phyloP scores from a whole-genome alignment of 176 grass and related monocot genomes.

The Typha latifolia region DNA sequence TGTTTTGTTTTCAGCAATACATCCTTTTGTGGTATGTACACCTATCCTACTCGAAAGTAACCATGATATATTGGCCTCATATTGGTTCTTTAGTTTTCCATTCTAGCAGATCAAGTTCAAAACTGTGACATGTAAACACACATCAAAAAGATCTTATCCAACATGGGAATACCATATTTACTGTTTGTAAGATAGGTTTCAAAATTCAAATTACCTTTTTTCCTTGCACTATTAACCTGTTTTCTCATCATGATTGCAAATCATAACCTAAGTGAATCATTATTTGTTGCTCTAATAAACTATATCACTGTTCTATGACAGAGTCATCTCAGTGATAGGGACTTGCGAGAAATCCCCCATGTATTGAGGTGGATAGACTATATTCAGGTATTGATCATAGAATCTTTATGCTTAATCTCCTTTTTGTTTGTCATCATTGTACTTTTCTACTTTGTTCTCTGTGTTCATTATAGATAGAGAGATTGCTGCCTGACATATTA shows the following conservation, averaged over 20 bases:
- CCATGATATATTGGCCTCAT: background rate
- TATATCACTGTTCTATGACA: constrained; percentile 32
- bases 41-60: background rate
- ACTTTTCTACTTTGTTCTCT: background rate
- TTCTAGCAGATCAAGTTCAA: too few relatives aligned
- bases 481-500: background rate
- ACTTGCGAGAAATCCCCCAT: constrained; percentile 54
- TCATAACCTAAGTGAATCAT: background rate
- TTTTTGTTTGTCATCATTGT: constrained; percentile 15
- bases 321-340: constrained; percentile 33
- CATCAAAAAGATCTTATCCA: too few relatives aligned
- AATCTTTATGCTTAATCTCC: background rate
- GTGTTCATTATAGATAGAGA: background rate
- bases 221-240: too few relatives aligned
- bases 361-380: constrained; percentile 86
- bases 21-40: constrained; percentile 49
- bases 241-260: background rate
- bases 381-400: constrained; percentile 57
- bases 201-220: too few relatives aligned
- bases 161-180: too few relatives aligned
- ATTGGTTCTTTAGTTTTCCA: background rate
- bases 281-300: background rate
- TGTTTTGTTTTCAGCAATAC: constrained; percentile 57
- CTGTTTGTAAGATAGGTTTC: too few relatives aligned
- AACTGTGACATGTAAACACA: too few relatives aligned